Evolutionary conservation across 1,284 basidiomycete genomes (phyloP).

Genomic region (Ceratobasidium sp.): DNA sequence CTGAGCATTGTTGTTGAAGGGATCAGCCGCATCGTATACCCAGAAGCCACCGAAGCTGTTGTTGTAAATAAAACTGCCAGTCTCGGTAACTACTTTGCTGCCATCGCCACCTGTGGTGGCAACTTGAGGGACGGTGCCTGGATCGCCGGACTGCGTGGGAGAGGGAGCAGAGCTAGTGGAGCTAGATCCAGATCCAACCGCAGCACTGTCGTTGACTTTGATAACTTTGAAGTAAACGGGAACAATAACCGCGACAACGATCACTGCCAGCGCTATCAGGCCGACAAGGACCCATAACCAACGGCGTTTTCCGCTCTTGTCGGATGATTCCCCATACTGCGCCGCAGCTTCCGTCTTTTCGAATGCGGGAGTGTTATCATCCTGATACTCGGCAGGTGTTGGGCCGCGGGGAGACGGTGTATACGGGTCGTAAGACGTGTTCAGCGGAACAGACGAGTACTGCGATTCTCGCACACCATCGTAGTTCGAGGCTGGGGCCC

Average conservation of each 20-base stretch:
- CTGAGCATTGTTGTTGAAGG: constrained; percentile 78
- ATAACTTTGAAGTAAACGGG: constrained; percentile 70
- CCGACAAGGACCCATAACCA: constrained; percentile 3
- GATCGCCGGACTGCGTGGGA: constrained; percentile 23
- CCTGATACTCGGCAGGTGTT: constrained; percentile 5
- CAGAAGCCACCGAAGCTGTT: constrained; percentile 82
- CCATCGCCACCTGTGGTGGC: constrained; percentile 68
- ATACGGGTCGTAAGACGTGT: constrained; percentile 14
- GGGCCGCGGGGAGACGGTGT: constrained; percentile 1
- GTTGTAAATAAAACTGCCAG: constrained; percentile 72
- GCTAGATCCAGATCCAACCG: constrained; percentile 43
- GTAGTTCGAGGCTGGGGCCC: background rate
- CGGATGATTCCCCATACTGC: background rate
- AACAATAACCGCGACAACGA: constrained; percentile 50
- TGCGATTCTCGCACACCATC: constrained; percentile 23
- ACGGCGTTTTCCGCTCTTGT: background rate
- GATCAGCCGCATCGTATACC: constrained; percentile 68
- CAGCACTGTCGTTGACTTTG: constrained; percentile 51
- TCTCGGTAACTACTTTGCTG: constrained; percentile 65
- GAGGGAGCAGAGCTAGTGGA: constrained; percentile 32
- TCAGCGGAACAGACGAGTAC: constrained; percentile 32
- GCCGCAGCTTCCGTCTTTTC: background rate
- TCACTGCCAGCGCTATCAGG: constrained; percentile 43
- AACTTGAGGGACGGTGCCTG: constrained; percentile 44
- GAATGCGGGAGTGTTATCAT: background rate